A percentile compares a stretch with the other conserved stretches of the same genome.
Conservation (phyloP, 177 flowering plant species). For the Vitis hybrid region DNA sequence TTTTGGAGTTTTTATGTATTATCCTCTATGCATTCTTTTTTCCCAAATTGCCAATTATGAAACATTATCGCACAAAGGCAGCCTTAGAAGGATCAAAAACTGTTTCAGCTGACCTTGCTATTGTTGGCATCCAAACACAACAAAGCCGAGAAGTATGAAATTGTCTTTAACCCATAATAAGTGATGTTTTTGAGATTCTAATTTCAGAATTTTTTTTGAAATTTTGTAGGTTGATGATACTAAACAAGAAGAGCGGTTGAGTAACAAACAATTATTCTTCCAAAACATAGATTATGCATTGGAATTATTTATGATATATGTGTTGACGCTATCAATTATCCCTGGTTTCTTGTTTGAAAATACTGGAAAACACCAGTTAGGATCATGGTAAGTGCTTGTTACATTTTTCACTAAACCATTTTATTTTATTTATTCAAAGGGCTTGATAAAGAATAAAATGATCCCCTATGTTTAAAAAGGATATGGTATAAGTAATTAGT, state of each 20-base stretch:
- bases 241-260: constrained; percentile 41
- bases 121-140: constrained; percentile 53
- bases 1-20: constrained; percentile 61
- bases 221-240: constrained; percentile 38
- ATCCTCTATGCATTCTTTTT: constrained; percentile 64
- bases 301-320: constrained; percentile 68
- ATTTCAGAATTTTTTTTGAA: too few relatives aligned
- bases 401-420: background rate
- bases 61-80: constrained; percentile 76
- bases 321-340: constrained; percentile 77
- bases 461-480: background rate
- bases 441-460: background rate
- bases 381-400: constrained; percentile 56
- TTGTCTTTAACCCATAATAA: background rate
- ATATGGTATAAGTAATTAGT: background rate
- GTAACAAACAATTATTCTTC: constrained; percentile 53
- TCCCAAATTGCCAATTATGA: constrained; percentile 70
- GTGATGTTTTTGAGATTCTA: constrained; percentile 1
- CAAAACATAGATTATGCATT: constrained; percentile 67
- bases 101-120: constrained; percentile 79
- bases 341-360: constrained; percentile 90
- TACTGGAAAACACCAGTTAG: constrained; percentile 72
- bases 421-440: too few relatives aligned
- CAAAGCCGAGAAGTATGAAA: constrained; percentile 17
- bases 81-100: constrained; percentile 84